Evolutionary conservation across 1,139 yeast genomes (phyloP), one percentile per base, ranked within the genome.

Genomic region (Pichia sp.): DNA sequence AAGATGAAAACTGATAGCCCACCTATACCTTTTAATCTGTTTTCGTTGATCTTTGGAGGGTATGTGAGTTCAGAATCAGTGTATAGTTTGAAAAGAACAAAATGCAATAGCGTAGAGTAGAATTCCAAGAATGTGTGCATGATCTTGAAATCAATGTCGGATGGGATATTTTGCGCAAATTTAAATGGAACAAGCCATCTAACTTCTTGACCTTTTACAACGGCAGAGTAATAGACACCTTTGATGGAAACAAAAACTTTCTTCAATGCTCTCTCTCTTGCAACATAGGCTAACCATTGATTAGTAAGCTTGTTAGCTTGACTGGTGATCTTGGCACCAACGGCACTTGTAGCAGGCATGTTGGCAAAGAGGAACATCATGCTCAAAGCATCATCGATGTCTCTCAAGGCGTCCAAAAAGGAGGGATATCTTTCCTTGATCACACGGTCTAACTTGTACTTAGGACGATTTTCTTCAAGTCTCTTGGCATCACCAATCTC

Each of bases 141-240:
- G 75, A 93, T 90, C 72, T 95, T 82, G 77, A 95, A 92, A 74
- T 93, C 99, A 60, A 93, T 86, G 70, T 93, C 99, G 49, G 85
- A 74, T 47, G 99, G 99, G 64, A 93, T 87, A 70, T 88, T 87
- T 70, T 93, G 96, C 26, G 99, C 97, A 75, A 92, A 93, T 72
- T 90, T 92, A 79, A 86, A 93, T 31, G 99, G 99, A 50, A 90
- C 96, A 60, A 93, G 80, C 99, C 99, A 93, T 75, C 95, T 82
- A 51, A 93, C 79, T 63, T 89, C 96, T 71, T 92, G 97, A 58
- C 99, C 99, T 70, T 81, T 84, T 48, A 93, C 84, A 59, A 72
- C 81, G 43, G 97, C 98, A 71, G 92, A 92, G 70, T 93, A 95
- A 73, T 93, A 93, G 29, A 92, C 95, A 74, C 99, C 99, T 72